Evolutionary conservation across 768 basidiomycete genomes (phyloP).

Genomic region (Grammothele lineata): DNA sequence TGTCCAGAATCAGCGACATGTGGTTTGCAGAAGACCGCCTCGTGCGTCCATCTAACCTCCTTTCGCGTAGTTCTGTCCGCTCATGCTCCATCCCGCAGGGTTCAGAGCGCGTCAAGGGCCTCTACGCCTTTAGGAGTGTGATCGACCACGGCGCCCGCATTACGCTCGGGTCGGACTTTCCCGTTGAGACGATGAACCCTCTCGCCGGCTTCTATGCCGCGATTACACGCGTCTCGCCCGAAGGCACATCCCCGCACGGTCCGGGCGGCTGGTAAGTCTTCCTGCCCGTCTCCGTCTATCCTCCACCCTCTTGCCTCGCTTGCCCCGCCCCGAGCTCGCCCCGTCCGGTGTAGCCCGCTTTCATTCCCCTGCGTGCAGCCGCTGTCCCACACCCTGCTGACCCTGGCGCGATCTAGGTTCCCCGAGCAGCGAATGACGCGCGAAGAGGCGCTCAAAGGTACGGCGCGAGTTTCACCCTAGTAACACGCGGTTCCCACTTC

Average conservation of each 20-base stretch:
- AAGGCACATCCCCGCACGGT: constrained; percentile 79
- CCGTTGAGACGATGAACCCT: constrained; percentile 85
- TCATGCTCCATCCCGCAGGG: constrained; percentile 43
- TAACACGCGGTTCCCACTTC: too few relatives aligned
- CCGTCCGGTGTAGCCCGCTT: too few relatives aligned
- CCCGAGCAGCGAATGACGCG: constrained; percentile 75
- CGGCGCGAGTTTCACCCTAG: too few relatives aligned
- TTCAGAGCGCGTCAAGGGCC: constrained; percentile 73
- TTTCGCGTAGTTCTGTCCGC: background rate
- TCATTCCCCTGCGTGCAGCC: too few relatives aligned
- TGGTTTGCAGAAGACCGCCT: constrained; percentile 82
- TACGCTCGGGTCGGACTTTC: constrained; percentile 84
- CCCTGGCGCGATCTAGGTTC: constrained; percentile 49
- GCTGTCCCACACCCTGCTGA: background rate
- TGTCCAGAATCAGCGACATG: constrained; percentile 82
- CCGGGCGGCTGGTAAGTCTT: constrained; percentile 69
- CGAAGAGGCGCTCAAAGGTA: constrained; percentile 71
- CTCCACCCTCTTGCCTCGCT: too few relatives aligned
- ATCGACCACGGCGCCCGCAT: constrained; percentile 62
- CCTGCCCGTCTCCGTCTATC: background rate
- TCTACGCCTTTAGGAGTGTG: constrained; percentile 84
- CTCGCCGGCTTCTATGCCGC: constrained; percentile 87
- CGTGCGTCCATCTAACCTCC: constrained; percentile 35
- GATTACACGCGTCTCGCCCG: constrained; percentile 63
- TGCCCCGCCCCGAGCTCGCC: too few relatives aligned